Evolutionary conservation across 73 alveolate species (phyloP), one percentile per base, ranked within the genome.

Genomic region (Durusdinium trenchii): DNA sequence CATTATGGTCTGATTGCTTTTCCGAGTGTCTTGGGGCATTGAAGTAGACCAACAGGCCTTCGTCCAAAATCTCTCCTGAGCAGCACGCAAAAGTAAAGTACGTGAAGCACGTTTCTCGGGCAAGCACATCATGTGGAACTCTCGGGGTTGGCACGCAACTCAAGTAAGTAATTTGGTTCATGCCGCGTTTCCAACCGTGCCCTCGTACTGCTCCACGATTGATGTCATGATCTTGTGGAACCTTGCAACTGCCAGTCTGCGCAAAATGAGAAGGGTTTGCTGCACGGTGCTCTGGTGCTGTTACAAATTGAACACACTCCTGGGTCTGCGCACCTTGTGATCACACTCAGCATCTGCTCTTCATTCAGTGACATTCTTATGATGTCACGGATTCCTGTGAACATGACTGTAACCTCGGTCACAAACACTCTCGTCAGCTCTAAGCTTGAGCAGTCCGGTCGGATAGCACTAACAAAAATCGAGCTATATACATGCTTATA

Each of bases 11-110:
- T 18, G 26, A 57, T 18, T 26, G 35, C 71, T 57, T 18, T 18
- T 57, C 26, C 26, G 71, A 47, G n/a, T n/a, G n/a, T n/a, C 89
- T 36, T 30, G 98, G 75, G 0, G 84, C 98, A 47, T 91, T 91
- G 87, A 76, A 91, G 78, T 91, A 91, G 46, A 91, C 98, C 98
- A 91, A 54, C 75, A 91, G 76, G 38, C 98, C 98, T 16, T 91
- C 89, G 60, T 91, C 98, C 45, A 91, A 40, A 38, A 91, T 91
- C 89, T 91, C 98, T 46, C 98, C 98, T 91, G 47, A 3, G 71
- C 1, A 67, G n/a, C 73, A 60, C 0, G 73, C 18, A 60, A 23
- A 32, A 32, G n/a, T 60, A 23, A 60, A 23, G 1, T 23, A 57
- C 69, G 73, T 60, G n/a, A 60, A 60, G 18, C 73, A 60, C 18